Evolutionary conservation across 108 stramenopile species (phyloP).

Genomic region (Fistulifera solaris): DNA sequence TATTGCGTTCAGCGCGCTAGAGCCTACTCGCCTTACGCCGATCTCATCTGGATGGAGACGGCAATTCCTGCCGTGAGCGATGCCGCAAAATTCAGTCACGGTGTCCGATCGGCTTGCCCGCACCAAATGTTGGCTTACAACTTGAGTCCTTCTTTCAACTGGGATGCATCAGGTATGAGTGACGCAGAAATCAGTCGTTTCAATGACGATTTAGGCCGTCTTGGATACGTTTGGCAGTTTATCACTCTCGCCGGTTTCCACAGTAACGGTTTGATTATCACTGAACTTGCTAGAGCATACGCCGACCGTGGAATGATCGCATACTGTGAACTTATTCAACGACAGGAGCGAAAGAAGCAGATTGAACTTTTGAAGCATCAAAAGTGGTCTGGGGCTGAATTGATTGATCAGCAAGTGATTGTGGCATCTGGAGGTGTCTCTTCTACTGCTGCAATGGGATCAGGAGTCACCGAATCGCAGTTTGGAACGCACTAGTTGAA

Average conservation of each 20-base stretch:
- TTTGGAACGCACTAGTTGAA: constrained; percentile 22
- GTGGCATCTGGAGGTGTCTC: constrained; percentile 84
- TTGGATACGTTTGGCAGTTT: constrained; percentile 94
- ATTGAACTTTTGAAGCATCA: constrained; percentile 91
- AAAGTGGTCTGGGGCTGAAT: constrained; percentile 93
- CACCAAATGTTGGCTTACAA: constrained; percentile 95
- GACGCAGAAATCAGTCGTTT: constrained; percentile 71
- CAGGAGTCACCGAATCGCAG: constrained; percentile 85
- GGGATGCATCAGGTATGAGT: constrained; percentile 90
- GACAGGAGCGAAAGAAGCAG: constrained; percentile 75
- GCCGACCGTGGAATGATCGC: constrained; percentile 86
- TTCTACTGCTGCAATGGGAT: constrained; percentile 90
- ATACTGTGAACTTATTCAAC: constrained; percentile 90
- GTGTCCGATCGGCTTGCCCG: constrained; percentile 56
- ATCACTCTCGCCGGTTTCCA: constrained; percentile 96
- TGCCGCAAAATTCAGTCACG: constrained; percentile 68
- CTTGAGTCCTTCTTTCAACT: constrained; percentile 91
- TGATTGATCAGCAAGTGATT: constrained; percentile 88
- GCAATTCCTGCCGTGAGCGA: constrained; percentile 68
- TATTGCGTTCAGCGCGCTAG: constrained; percentile 86
- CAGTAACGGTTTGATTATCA: constrained; percentile 84
- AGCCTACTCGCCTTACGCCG: constrained; percentile 86
- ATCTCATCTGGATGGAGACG: constrained; percentile 97
- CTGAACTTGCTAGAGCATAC: constrained; percentile 78
- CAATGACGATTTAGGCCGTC: constrained; percentile 84